Base-by-base conservation (phyloP, 495 filamentous ascomycete genomes). In the Annulohypoxylon stygium region DNA sequence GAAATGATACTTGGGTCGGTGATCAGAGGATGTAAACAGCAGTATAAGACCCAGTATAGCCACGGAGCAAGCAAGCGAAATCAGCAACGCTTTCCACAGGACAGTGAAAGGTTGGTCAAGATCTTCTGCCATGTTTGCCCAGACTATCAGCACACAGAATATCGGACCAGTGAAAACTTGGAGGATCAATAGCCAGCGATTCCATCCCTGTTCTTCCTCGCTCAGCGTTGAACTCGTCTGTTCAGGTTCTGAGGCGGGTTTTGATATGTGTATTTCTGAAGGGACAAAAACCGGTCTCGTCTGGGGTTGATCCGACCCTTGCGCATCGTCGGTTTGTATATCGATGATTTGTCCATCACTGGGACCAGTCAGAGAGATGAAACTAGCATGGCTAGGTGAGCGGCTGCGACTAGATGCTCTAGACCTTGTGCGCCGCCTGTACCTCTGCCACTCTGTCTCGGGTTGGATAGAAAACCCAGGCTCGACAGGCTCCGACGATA, bases 91-190 rank as follows among this genome's bases (percentile, higher is more conserved):
- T 37, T 84, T 82, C 7, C 96, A 55, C 36, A 98, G 78, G 18
- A 69, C 67, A 25, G 64, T 74, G 0, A 61, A 39, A 11, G 81
- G 78, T 39, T 82, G 71, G 20, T 83, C 74, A 36, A 85, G 76
- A 1, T 88, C 87, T 16, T 88, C 82, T 53, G 85, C 81, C 30
- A 86, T 83, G 76, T 92, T 91, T 43, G 88, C 91, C 93, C 93
- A 97, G 33, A 91, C 76, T 47, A 97, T 89, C 11, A 93, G 71
- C 3, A 92, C 87, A 47, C 94, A 86, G 76, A 98, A 97, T 26
- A 96, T 83, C 0, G 97, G 97, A 0, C 94, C 94, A 0, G 91
- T 93, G 79, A 98, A 93, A 61, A 94, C 87, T 76, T 99, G 97
- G 23, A 94, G 79, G 7, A 88, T 86, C 43, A 97, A 84, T 4